Conservation (phyloP, 2,329 filamentous ascomycete species). For the Aspergillus awamori region DNA sequence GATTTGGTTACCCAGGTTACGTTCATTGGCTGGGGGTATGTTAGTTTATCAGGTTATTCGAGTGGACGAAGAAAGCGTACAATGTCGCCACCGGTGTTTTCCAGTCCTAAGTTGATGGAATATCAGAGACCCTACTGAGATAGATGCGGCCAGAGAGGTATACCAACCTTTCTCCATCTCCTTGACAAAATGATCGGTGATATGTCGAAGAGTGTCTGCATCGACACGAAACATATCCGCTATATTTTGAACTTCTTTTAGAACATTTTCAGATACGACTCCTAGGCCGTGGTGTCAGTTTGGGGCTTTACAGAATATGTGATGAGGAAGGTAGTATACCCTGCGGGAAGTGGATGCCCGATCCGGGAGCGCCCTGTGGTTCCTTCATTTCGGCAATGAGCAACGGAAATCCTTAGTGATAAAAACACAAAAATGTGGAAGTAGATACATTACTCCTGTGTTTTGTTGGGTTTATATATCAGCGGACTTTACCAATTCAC, state of each 20-base stretch:
- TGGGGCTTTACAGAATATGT: not conserved
- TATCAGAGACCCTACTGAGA: no score
- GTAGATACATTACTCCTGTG: no score
- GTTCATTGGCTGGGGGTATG: conserved; percentile 69
- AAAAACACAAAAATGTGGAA: no score
- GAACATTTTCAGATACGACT: not conserved
- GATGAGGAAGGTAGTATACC: not conserved
- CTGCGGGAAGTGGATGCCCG: not conserved
- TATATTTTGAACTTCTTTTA: not conserved
- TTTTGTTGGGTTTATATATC: no score
- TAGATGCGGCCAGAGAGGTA: no score
- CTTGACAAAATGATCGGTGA: conserved; percentile 80
- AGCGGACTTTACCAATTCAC: no score
- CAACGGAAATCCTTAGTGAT: no score
- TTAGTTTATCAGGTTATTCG: not conserved
- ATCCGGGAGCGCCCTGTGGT: not conserved
- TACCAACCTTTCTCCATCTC: conserved; percentile 65
- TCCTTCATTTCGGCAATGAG: not conserved
- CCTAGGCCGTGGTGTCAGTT: not conserved
- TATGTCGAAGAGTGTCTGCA: conserved; percentile 74
- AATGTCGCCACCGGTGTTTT: not conserved
- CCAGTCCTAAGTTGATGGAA: not conserved
- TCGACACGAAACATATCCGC: conserved; percentile 67
- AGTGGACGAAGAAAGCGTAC: not conserved
- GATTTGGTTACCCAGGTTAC: conserved; percentile 85